Evolutionary conservation across 345 rosid genomes (phyloP), one percentile per base, ranked within the genome.

Genomic region (Orychophragmus violaceus): DNA sequence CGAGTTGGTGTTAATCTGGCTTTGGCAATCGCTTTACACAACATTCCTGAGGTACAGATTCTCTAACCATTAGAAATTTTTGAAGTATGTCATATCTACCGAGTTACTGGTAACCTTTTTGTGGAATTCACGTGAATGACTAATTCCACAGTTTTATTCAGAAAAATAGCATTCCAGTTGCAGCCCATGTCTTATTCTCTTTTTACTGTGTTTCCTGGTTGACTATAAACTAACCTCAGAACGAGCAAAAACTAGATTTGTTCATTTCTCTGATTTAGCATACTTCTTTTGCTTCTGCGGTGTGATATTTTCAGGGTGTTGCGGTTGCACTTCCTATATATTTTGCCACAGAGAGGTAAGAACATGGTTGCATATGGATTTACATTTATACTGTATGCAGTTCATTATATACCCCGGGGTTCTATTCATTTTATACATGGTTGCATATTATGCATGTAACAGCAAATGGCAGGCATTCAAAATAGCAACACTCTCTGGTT

Each of bases 401-500:
- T 70, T 48, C 22, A 24, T 7, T 42, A 8, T 39, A 18, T 41
- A 33, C 21, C 25, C 37, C 0, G 14, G 19, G 42, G 11, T 74
- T 0, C 0, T 62, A 62, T 52, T 73, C 48, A 69, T 54, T 30
- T 63, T 19, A 42, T 24, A 58, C n/a, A n/a, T n/a, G n/a, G n/a
- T n/a, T 50, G 22, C 19, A 64, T 24, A 36, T 42, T 69, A 48
- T 69, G 19, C 51, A 68, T 76, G 69, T 78, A 59, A 74, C 87
- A 94, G 99, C 86, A 94, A 94, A 82, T 94, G 99, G 99, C 88
- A 90, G 79, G 99, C 97, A 49, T 94, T 94, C 87, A 94, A 94
- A 77, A 76, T 94, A 76, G 95, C 97, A 27, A 82, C 97, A 23
- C 89, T 94, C 51, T 90, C 99, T 77, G 97, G 99, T 74, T 80